phyloP scores from a whole-genome alignment of 2,329 filamentous ascomycete species.

The Coniochaeta sp. region DNA sequence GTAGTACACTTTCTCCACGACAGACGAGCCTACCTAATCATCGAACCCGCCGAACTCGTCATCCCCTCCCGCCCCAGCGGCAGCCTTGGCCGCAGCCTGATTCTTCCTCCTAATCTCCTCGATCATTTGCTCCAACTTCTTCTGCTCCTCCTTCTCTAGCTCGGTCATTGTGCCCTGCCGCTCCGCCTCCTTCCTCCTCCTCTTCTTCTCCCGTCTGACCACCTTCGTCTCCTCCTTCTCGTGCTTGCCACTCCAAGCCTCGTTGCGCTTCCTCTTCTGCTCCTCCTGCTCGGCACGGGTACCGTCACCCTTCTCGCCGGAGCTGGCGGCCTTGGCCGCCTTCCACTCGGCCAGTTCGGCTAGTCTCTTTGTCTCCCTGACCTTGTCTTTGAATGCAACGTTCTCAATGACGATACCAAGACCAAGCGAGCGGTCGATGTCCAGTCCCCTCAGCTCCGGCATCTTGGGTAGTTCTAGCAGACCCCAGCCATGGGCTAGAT shows the following conservation, averaged over 20 bases:
- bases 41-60: slow-evolving; percentile 56
- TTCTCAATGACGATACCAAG: slow-evolving; percentile 58
- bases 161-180: slow-evolving; percentile 59
- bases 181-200: slow-evolving; percentile 48
- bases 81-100: slow-evolving; percentile 30
- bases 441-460: slow-evolving; percentile 69
- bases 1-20: too few relatives aligned
- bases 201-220: slow-evolving; percentile 25
- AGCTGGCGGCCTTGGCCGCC: slow-evolving; percentile 26
- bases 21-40: slow-evolving; percentile 25
- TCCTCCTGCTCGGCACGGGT: slow-evolving; percentile 31
- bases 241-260: slow-evolving; percentile 66
- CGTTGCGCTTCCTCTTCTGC: slow-evolving; percentile 54
- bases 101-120: slow-evolving; percentile 55
- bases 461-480: slow-evolving; percentile 83
- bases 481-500: slow-evolving; percentile 77
- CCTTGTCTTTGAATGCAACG: slow-evolving; percentile 66
- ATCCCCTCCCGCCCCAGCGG: slow-evolving; percentile 24
- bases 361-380: slow-evolving; percentile 57
- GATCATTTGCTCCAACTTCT: slow-evolving; percentile 57
- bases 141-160: slow-evolving; percentile 55
- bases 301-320: slow-evolving; percentile 22
- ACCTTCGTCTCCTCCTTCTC: slow-evolving; percentile 56
- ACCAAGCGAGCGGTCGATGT: slow-evolving; percentile 57
- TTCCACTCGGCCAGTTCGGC: slow-evolving; percentile 44